Percentiles rank a stretch among this genome's conserved stretches.
phyloP scores from a whole-genome alignment of 2,329 filamentous ascomycete species.

The Arthrobotrys entomopaga region DNA sequence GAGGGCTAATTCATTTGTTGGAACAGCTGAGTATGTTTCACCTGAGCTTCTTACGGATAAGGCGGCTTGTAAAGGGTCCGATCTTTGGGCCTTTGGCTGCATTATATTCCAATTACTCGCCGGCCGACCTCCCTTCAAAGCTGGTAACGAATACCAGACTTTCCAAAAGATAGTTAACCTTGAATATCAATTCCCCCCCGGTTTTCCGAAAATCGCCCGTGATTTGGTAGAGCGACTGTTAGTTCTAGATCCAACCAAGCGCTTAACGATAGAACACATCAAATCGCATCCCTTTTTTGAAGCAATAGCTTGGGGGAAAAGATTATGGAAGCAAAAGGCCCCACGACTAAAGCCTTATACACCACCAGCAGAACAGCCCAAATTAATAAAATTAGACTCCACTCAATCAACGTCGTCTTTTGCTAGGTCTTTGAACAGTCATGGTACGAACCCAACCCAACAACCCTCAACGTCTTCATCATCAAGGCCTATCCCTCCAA shows the following conservation, averaged over 20 bases:
- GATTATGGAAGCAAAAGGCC: constrained; percentile 87
- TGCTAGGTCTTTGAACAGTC: constrained; percentile 59
- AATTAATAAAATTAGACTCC: constrained; percentile 78
- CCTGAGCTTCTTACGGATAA: constrained; percentile 97
- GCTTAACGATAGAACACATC: constrained; percentile 92
- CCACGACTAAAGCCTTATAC: constrained; percentile 86
- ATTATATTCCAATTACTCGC: constrained; percentile 95
- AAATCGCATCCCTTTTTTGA: constrained; percentile 97
- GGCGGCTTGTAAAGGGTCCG: constrained; percentile 95
- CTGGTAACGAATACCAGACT: constrained; percentile 91
- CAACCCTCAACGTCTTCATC: constrained; percentile 63
- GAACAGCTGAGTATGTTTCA: constrained; percentile 97
- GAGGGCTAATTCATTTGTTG: constrained; percentile 92
- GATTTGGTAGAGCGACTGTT: constrained; percentile 91
- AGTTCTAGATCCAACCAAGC: constrained; percentile 83
- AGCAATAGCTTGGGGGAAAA: constrained; percentile 82
- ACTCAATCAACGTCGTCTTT: constrained; percentile 59
- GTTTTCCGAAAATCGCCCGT: constrained; percentile 84
- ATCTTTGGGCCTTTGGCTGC: constrained; percentile 97
- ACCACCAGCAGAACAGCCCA: constrained; percentile 78
- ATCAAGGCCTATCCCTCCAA: constrained; percentile 70
- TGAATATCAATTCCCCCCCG: constrained; percentile 90
- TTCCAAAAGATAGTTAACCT: constrained; percentile 97
- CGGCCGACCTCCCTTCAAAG: constrained; percentile 98
- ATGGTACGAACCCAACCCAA: constrained; percentile 60